Evolutionary conservation across 2,329 filamentous ascomycete species (phyloP), one percentile per base, ranked within the genome.

Genomic region (Plenodomus lindquistii): DNA sequence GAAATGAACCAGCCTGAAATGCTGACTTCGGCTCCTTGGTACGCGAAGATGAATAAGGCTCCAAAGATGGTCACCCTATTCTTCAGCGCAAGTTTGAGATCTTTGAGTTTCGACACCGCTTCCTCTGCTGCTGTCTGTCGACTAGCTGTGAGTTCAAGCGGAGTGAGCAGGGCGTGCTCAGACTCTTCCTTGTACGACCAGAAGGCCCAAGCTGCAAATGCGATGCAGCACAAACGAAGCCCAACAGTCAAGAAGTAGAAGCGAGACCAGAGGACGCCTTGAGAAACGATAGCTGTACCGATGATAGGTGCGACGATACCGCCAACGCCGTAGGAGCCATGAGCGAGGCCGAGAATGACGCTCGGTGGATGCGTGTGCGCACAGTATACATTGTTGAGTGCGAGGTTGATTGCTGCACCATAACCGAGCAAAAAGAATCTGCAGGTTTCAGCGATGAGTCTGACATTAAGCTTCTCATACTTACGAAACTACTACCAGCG

Each of bases 1-100:
- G 87, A 91, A 53, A 93, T 91, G 40, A 93, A 86, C 91, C 90
- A 95, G 44, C 90, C 89, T 0, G 87, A 89, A 55, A 93, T 89
- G 13, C 85, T 86, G 15, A 95, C 89, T 72, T 95, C 90, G 29
- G 88, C 87, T 27, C 89, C 90, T 71, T 94, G 89, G 70, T 96
- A 95, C 20, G 85, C 84, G 69, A 95, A 94, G 69, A 94, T 88
- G 76, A 94, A 94, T 9, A 90, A 70, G 0, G 89, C 86, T 2
- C 89, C 88, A 0, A 94, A 78, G 1, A 94, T 72, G 0, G 91
- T 89, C 4, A 85, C 79, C 24, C 72, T 75, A 57, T 79, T 80
- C 48, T 74, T 74, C 24, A 85, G 59, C 2, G 81, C 78, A 42
- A 75, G 67, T 46, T 73, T 82, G 67, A 75, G 78, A 62, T 71